phyloP scores from a whole-genome alignment of 805 yeast species.

The Lachancea fermentati region DNA sequence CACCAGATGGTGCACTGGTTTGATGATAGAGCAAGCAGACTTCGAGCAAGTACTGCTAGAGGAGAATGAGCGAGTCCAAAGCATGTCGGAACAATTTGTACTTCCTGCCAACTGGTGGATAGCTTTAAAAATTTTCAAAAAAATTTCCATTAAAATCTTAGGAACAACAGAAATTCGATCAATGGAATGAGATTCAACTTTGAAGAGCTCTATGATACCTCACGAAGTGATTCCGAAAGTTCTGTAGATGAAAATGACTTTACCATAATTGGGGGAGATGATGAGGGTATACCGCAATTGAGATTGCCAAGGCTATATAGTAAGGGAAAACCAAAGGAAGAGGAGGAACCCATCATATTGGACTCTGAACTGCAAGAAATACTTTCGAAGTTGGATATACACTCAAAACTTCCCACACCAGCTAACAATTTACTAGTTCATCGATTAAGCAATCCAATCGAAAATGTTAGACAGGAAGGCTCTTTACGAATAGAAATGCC shows the following conservation, averaged over 20 bases:
- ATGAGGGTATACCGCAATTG: conserved; percentile 18
- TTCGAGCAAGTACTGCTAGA: conserved; percentile 35
- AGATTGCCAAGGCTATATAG: conserved; percentile 11
- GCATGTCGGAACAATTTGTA: conserved; percentile 4
- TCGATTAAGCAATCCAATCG: background rate
- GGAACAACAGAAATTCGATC: background rate
- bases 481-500: too few species aligned
- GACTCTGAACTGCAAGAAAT: conserved; percentile 15
- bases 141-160: background rate
- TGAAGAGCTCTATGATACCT: conserved; percentile 14
- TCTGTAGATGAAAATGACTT: conserved; percentile 9
- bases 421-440: background rate
- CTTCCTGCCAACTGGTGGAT: background rate
- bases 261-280: conserved; percentile 12
- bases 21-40: conserved; percentile 65
- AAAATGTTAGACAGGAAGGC: too few species aligned
- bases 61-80: conserved; percentile 18
- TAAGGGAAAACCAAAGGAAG: conserved; percentile 2
- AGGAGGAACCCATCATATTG: conserved; percentile 1
- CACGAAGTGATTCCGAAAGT: conserved; percentile 8
- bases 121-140: background rate
- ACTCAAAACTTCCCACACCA: conserved; percentile 14
- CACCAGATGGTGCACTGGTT: conserved; percentile 89
- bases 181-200: conserved; percentile 15
- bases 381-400: conserved; percentile 13